Percentiles rank a stretch among this genome's conserved stretches.
phyloP scores from a whole-genome alignment of 208 protist species.

The Spongospora subterranea region DNA sequence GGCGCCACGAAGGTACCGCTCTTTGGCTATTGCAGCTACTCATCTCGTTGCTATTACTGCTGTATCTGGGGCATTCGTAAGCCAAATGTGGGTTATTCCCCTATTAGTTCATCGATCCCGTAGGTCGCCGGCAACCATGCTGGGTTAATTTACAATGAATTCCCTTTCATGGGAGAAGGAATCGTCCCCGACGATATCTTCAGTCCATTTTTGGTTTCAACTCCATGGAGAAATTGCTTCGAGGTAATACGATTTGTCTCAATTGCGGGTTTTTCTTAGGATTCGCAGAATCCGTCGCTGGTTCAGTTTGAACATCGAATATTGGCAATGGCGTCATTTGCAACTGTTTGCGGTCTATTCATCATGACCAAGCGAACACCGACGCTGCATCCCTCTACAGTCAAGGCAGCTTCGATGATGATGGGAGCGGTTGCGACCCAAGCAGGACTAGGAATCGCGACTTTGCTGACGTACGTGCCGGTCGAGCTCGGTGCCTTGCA shows the following conservation, averaged over 20 bases:
- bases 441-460: conserved; percentile 55
- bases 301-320: conserved; percentile 52
- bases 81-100: no score
- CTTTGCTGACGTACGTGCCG: conserved; percentile 58
- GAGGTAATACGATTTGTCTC: background rate
- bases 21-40: background rate
- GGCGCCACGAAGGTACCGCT: background rate
- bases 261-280: background rate
- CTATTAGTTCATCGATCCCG: no score
- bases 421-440: background rate
- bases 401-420: background rate
- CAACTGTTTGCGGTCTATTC: background rate
- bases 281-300: conserved; percentile 23
- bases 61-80: conserved; percentile 63
- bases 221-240: conserved; percentile 47
- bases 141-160: conserved; percentile 53
- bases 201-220: background rate
- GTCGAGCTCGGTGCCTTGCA: conserved; percentile 58
- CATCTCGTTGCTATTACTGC: conserved; percentile 47
- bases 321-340: background rate
- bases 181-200: conserved; percentile 13
- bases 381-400: background rate
- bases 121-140: conserved; percentile 34
- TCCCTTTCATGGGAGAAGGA: conserved; percentile 9
- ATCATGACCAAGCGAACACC: background rate